Percentiles rank a stretch among this genome's conserved stretches.
Conservation (phyloP, 345 rosid genomes). For the Raphanus sativus region DNA sequence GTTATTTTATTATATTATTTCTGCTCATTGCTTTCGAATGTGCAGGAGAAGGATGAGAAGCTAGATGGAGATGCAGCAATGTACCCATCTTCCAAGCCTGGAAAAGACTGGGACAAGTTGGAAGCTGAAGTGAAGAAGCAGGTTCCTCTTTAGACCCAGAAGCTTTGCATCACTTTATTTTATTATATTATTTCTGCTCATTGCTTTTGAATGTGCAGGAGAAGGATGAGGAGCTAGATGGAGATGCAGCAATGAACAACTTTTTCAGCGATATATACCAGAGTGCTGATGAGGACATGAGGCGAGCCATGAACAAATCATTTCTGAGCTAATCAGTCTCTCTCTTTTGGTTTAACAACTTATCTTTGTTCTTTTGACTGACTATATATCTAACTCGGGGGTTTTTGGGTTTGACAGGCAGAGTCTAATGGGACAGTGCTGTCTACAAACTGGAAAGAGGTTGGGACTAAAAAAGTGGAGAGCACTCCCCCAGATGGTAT, state of each 20-base stretch:
- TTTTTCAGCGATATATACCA: slow-evolving; percentile 63
- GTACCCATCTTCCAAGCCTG: slow-evolving; percentile 68
- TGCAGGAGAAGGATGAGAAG: slow-evolving; percentile 77
- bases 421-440: not conserved
- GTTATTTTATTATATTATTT: not conserved
- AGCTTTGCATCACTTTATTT: not conserved
- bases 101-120: slow-evolving; percentile 74
- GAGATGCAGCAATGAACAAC: slow-evolving; percentile 76
- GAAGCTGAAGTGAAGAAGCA: slow-evolving; percentile 76
- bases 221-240: slow-evolving; percentile 76
- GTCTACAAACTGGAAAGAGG: not conserved
- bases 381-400: not conserved
- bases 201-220: slow-evolving; percentile 46
- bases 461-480: not conserved
- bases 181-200: not conserved
- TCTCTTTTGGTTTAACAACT: not conserved
- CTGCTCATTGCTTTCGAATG: not conserved
- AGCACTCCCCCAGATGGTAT: slow-evolving; percentile 71
- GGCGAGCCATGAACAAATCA: slow-evolving; percentile 85
- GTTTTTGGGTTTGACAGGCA: not conserved
- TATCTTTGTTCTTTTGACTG: not conserved
- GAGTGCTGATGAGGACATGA: slow-evolving; percentile 64
- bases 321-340: slow-evolving; percentile 48
- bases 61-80: slow-evolving; percentile 84
- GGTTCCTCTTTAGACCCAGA: slow-evolving; percentile 37